These are phyloP conservation scores for Aspergillus conjunctus DNA, from an alignment of 495 filamentous ascomycete species.

Conservation along the genomic window DNA sequence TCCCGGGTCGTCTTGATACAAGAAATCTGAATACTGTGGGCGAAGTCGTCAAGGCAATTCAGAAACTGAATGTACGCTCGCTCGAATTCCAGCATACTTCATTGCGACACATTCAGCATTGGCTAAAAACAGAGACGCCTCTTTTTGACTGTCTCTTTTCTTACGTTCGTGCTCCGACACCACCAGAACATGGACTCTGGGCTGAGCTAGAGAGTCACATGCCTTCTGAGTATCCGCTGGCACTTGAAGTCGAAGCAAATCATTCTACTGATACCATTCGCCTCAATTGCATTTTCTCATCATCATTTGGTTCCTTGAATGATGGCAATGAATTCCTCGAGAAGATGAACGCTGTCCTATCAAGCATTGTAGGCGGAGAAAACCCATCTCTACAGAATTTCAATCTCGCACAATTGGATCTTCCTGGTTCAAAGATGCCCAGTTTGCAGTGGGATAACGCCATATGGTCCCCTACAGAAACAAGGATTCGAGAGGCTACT, in stretches of 20 bases:
- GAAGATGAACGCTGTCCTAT: constrained; percentile 35
- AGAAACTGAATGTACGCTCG: constrained; percentile 44
- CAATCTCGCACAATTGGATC: constrained; percentile 20
- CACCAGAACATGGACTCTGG: constrained; percentile 29
- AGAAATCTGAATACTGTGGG: constrained; percentile 32
- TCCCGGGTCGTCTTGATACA: constrained; percentile 67
- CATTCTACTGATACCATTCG: constrained; percentile 21
- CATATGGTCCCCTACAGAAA: constrained; percentile 29
- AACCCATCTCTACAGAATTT: constrained; percentile 25
- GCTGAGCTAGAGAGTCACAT: constrained; percentile 35
- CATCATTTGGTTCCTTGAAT: constrained; percentile 25
- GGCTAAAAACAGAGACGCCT: constrained; percentile 43
- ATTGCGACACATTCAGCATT: constrained; percentile 48
- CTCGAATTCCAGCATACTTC: constrained; percentile 50
- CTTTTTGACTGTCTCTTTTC: constrained; percentile 50
- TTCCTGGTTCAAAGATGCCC: constrained; percentile 2
- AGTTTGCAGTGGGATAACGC: constrained; percentile 25
- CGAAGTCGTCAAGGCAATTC: constrained; percentile 39
- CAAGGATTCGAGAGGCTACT: constrained; percentile 24
- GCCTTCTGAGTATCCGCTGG: constrained; percentile 38
- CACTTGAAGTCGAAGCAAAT: constrained; percentile 37
- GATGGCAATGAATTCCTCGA: constrained; percentile 32
- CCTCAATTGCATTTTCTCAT: constrained; percentile 28
- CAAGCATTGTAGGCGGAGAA: constrained; percentile 31
- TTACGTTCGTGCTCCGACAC: constrained; percentile 25